Conservation (phyloP, 139 green algal genomes). For the Coelastrella sp. region DNA sequence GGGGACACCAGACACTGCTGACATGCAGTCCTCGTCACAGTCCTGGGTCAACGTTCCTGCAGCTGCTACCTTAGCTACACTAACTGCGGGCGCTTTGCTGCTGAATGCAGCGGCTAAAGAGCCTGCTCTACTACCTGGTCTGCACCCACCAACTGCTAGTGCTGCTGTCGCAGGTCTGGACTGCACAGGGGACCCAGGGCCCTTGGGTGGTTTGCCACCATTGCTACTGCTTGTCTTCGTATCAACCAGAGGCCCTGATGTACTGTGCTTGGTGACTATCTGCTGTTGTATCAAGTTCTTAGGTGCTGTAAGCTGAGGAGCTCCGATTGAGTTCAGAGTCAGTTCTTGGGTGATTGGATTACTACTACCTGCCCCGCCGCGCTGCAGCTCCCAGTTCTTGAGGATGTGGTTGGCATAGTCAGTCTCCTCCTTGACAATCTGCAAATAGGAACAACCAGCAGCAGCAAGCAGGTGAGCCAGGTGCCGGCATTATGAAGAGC, state of each 20-base stretch:
- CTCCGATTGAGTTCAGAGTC: conserved; percentile 16
- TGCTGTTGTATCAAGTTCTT: conserved; percentile 2
- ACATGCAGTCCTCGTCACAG: background rate
- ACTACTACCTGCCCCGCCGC: conserved; percentile 5
- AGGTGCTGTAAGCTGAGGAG: conserved; percentile 23
- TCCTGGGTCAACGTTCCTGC: background rate
- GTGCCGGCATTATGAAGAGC: background rate
- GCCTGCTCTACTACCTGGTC: too few species aligned
- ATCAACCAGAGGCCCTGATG: background rate
- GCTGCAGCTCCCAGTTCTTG: conserved; percentile 4
- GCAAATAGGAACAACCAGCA: background rate
- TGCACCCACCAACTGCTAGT: background rate
- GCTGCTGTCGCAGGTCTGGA: background rate
- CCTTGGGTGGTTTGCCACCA: background rate
- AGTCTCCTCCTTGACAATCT: conserved; percentile 30
- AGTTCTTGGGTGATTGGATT: background rate
- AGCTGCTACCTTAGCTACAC: background rate
- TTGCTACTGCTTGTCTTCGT: background rate
- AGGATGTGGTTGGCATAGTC: conserved; percentile 31
- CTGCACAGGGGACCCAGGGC: background rate
- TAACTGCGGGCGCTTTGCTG: background rate
- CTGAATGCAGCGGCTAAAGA: background rate
- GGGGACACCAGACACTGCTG: background rate
- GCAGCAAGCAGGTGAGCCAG: background rate
- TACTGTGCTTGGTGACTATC: background rate